These are phyloP conservation scores for Dioscorea dumetorum DNA, from an alignment of 106 monocot species.

Conservation along the genomic window DNA sequence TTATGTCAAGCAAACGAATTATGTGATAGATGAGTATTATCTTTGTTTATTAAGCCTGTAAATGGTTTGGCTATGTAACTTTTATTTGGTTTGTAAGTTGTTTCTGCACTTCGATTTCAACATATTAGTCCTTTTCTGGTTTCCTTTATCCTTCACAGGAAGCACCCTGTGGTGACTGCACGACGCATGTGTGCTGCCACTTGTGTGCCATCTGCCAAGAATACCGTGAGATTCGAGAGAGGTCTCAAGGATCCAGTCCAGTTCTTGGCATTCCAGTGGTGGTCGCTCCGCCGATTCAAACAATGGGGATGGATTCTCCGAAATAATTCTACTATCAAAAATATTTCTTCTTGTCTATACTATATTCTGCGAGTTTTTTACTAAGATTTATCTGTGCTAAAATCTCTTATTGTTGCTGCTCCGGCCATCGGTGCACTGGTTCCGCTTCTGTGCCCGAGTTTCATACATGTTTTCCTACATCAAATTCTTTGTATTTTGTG, in stretches of 20 bases:
- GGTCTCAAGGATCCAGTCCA: constrained; percentile 28
- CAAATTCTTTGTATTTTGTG: too few relatives aligned
- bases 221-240: constrained; percentile 79
- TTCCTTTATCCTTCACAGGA: constrained; percentile 43
- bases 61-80: too few relatives aligned
- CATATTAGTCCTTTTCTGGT: background rate
- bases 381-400: too few relatives aligned
- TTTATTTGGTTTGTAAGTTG: background rate
- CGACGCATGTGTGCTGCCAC: constrained; percentile 90
- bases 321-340: background rate
- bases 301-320: constrained; percentile 34
- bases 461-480: too few relatives aligned
- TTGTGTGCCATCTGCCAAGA: constrained; percentile 87
- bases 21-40: too few relatives aligned
- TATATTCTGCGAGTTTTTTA: too few relatives aligned
- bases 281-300: constrained; percentile 51
- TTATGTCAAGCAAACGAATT: too few relatives aligned
- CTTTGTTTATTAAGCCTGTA: too few relatives aligned
- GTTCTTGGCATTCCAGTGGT: constrained; percentile 17
- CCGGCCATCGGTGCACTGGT: too few relatives aligned
- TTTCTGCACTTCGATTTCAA: background rate
- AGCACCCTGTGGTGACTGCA: constrained; percentile 76
- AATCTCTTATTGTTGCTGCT: too few relatives aligned
- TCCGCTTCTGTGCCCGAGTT: too few relatives aligned
- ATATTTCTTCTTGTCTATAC: too few relatives aligned